Evolutionary conservation across 768 basidiomycete genomes (phyloP), one percentile per base, ranked within the genome.

Genomic region (Suillus alpinus): DNA sequence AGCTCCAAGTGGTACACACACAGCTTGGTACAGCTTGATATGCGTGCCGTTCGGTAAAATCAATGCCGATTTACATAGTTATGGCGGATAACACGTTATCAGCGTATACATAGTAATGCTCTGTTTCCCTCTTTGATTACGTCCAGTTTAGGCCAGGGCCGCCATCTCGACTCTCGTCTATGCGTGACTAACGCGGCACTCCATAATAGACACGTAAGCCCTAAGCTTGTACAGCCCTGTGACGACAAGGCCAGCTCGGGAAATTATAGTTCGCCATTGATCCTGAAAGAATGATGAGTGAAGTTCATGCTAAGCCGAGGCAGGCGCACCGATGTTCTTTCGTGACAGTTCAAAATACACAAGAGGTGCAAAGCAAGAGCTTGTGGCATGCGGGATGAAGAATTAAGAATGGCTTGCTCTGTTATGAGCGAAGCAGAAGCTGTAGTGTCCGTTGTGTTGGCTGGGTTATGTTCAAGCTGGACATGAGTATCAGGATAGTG

Each of bases 321-420:
- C 32, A 31, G 36, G 14, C 41, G 43, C 20, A 58, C 57, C 20
- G 36, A 12, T 13, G 57, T 52, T 34, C 57, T 31, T 50, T 58
- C 57, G 20, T 50, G 57, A 26, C 44, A n/a, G 20, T 58, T 58
- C 18, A 58, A 58, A n/a, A 53, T 9, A 32, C 57, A 32, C n/a
- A 58, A 16, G 20, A 58, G 26, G 20, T 58, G 57, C 16, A 58
- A 16, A 6, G 44, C 32, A 14, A 53, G 47, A 37, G 20, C 43
- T 6, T 52, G 32, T 6, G 49, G 43, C 29, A 58, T 47, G 34
- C 29, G 41, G 3, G 49, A 58, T 9, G 26, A 36, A 23, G 57
- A 51, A 14, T 37, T 51, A 18, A 58, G 32, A 14, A 50, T 14
- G 1, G 20, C 18, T 37, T 46, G 47, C 18, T 50, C 47, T 23